Base-by-base conservation (phyloP, 1,284 basidiomycete species). In the Neonothopanus nambi region DNA sequence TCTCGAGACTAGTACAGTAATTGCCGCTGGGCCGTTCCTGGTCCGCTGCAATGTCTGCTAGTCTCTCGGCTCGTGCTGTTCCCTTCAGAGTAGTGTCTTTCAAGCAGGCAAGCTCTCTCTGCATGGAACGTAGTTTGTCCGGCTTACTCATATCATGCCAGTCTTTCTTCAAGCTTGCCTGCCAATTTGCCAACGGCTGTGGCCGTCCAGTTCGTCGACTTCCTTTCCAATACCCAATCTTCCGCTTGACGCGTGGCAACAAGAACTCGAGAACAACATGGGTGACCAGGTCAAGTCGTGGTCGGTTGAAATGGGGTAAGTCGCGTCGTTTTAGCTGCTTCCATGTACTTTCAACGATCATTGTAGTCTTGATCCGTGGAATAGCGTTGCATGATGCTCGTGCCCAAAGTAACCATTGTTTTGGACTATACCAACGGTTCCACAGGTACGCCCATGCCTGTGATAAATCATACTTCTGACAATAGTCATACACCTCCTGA, bases 271-370 rank as follows among this genome's bases (percentile, higher is more conserved):
- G 26, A 20, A 44, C 33, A 15, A 53, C 44, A 17, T 47, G 35
- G 18, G 18, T 20, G 26, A 46, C 11, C 9, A 37, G 65, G 46
- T 72, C 67, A 4, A 70, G 55, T 3, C 63, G 63, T 0, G 70
- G 68, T 9, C 54, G 61, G 11, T 57, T 42, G 20, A 62, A 46
- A 36, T 66, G 57, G 43, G 65, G 65, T n/a, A 72, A 62, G 50
- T 61, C 58, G 8, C 63, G 48, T 28, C 70, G 65, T 40, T 72
- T 72, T 1, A 72, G 45, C 40, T 67, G 65, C 7, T 54, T 26
- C 70, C 69, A 72, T 51, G 66, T 65, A 48, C 69, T 72, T 48
- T 72, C 67, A 8, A 66, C 64, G 24, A 50, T 62, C 68, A 73
- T 73, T 1, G 67, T 73, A 0, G 68, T 73, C 2, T 62, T 51